These are phyloP conservation scores for Cardamine occulta DNA, from an alignment of 345 rosid species.

Conservation along the genomic window DNA sequence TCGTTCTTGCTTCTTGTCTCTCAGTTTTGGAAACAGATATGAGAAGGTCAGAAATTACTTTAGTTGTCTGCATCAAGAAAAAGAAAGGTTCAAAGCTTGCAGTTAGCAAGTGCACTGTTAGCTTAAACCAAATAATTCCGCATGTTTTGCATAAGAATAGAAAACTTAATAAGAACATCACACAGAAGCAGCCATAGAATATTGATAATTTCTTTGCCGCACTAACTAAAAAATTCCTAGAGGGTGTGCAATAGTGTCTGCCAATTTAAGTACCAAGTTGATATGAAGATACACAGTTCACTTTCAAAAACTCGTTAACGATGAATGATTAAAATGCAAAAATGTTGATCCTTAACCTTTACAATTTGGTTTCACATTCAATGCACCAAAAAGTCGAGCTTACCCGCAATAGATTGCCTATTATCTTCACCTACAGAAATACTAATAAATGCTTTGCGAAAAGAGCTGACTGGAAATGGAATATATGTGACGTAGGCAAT, in stretches of 20 bases:
- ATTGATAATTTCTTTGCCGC: constrained; percentile 16
- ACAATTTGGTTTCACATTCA: constrained; percentile 12
- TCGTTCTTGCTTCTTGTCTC: constrained; percentile 96
- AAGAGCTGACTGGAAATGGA: constrained; percentile 18
- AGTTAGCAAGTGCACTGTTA: constrained; percentile 3
- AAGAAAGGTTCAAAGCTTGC: constrained; percentile 11
- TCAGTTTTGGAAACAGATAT: constrained; percentile 96
- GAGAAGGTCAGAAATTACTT: constrained; percentile 87
- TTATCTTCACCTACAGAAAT: neutral
- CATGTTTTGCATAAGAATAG: constrained; percentile 20
- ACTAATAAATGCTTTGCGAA: constrained; percentile 1
- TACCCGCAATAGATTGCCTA: constrained; percentile 15
- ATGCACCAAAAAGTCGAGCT: constrained; percentile 12
- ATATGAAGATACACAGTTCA: constrained; percentile 16
- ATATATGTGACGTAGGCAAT: constrained; percentile 1
- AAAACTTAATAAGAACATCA: neutral
- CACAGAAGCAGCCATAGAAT: constrained; percentile 3
- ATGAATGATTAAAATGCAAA: constrained; percentile 12
- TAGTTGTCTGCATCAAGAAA: constrained; percentile 72
- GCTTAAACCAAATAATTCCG: constrained; percentile 2
- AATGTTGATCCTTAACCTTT: neutral
- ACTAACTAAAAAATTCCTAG: neutral
- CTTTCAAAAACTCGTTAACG: neutral
- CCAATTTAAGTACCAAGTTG: constrained; percentile 19
- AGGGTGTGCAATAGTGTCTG: constrained; percentile 18